These are phyloP conservation scores for Lecanosticta acicola DNA, from an alignment of 2,329 filamentous ascomycete species.

Conservation along the genomic window DNA sequence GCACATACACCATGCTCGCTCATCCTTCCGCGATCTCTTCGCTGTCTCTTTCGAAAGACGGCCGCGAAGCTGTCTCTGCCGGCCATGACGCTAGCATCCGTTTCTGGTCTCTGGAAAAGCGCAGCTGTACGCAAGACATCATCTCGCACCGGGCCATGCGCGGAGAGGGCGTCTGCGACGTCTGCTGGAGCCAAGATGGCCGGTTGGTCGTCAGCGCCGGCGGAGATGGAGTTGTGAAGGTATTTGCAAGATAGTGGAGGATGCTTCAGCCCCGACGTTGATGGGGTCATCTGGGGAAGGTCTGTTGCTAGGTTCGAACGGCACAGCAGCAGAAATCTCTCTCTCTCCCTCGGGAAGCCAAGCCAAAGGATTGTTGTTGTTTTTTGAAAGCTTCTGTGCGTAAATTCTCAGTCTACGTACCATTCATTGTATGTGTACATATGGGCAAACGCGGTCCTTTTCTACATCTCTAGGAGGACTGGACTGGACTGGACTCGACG, in stretches of 20 bases:
- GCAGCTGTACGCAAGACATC: slow-evolving; percentile 91
- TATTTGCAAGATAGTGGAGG: slow-evolving; percentile 53
- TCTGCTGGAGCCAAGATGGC: slow-evolving; percentile 93
- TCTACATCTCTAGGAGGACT: not conserved
- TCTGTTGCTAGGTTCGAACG: not conserved
- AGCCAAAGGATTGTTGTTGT: not conserved
- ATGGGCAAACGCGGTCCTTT: not conserved
- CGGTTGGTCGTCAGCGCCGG: slow-evolving; percentile 91
- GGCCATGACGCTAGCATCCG: slow-evolving; percentile 92
- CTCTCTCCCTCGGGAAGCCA: no score
- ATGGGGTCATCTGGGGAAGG: not conserved
- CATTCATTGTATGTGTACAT: not conserved
- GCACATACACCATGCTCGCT: slow-evolving; percentile 97
- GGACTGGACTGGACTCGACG: not conserved
- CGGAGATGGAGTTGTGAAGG: slow-evolving; percentile 93
- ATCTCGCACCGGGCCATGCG: slow-evolving; percentile 90
- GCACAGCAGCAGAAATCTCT: not conserved
- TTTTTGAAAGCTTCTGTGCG: not conserved
- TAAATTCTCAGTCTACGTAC: not conserved
- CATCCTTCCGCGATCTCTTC: slow-evolving; percentile 90
- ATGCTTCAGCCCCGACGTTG: not conserved
- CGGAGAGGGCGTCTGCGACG: slow-evolving; percentile 88
- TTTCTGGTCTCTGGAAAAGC: slow-evolving; percentile 96
- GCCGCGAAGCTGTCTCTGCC: slow-evolving; percentile 87
- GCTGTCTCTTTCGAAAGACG: slow-evolving; percentile 85